Conservation (phyloP, 1,139 yeast species). For the Casaregolazyma suthepensis region DNA sequence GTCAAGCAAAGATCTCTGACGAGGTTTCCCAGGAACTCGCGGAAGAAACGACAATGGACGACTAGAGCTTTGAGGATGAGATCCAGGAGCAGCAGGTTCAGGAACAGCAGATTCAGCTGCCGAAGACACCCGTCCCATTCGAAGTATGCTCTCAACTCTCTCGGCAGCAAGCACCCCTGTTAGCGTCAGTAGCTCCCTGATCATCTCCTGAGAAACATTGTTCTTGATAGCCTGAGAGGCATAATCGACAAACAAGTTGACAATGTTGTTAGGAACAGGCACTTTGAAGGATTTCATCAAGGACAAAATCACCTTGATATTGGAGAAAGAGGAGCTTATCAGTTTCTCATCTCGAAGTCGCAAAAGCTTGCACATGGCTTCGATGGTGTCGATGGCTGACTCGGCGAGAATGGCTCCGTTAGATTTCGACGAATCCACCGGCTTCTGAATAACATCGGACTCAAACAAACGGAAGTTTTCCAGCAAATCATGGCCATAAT, state of each 20-base stretch:
- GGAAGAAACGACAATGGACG: neutral
- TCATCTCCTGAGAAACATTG: conserved; percentile 22
- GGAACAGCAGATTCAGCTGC: neutral
- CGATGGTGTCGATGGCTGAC: conserved; percentile 26
- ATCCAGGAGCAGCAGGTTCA: neutral
- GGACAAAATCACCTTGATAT: conserved; percentile 44
- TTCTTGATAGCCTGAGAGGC: conserved; percentile 23
- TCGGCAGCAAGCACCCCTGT: conserved; percentile 21
- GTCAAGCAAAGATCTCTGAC: conserved; percentile 22
- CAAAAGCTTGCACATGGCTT: conserved; percentile 65
- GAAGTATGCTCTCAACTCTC: conserved; percentile 17
- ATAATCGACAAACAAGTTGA: conserved; percentile 20
- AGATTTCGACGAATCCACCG: conserved; percentile 19
- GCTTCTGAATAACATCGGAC: conserved; percentile 30
- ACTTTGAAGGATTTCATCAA: conserved; percentile 28
- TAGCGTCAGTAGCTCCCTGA: conserved; percentile 21
- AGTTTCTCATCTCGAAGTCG: conserved; percentile 73
- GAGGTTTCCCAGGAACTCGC: neutral
- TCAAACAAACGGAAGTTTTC: conserved; percentile 57
- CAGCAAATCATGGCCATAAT: conserved; percentile 62
- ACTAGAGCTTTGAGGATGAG: neutral
- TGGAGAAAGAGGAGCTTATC: conserved; percentile 64
- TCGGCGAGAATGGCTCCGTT: conserved; percentile 23
- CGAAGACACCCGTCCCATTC: conserved; percentile 6
- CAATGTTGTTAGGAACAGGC: conserved; percentile 23